These are phyloP conservation scores for Thoreauomyces humboldtii DNA, from an alignment of 192 early-diverging fungal genomes.

Conservation along the genomic window DNA sequence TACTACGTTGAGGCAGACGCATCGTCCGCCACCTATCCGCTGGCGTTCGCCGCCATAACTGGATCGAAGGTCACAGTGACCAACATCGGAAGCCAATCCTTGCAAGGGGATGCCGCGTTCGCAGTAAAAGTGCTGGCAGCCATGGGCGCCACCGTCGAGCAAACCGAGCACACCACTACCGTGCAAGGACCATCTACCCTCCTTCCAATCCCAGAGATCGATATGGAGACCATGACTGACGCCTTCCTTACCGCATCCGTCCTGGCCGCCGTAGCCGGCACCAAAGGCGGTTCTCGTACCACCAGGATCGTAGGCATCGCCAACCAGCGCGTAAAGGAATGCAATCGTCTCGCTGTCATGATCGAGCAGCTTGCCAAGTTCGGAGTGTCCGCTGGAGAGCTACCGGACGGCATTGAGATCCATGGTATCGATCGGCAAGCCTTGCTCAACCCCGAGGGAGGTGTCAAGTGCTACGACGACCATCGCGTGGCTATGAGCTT, in stretches of 20 bases:
- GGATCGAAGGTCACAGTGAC: constrained; percentile 82
- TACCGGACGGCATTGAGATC: constrained; percentile 89
- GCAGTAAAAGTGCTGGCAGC: constrained; percentile 76
- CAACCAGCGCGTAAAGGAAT: constrained; percentile 98
- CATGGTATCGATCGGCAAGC: constrained; percentile 53
- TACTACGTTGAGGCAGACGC: constrained; percentile 97
- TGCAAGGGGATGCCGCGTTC: constrained; percentile 91
- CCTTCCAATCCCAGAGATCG: constrained; percentile 69
- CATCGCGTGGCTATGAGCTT: constrained; percentile 98
- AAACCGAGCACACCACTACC: constrained; percentile 85
- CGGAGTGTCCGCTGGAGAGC: constrained; percentile 78
- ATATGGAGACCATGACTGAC: constrained; percentile 99
- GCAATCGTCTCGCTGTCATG: constrained; percentile 96
- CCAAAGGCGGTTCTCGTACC: constrained; percentile 45
- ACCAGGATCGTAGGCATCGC: constrained; percentile 93
- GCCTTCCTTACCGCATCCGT: constrained; percentile 95
- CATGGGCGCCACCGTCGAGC: constrained; percentile 91
- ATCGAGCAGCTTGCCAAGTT: constrained; percentile 87
- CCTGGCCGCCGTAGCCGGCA: constrained; percentile 81
- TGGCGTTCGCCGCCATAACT: constrained; percentile 95
- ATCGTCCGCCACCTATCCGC: constrained; percentile 93
- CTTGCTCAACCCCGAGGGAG: constrained; percentile 59
- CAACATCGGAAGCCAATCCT: constrained; percentile 87
- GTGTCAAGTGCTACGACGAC: constrained; percentile 94
- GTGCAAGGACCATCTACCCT: constrained; percentile 82